Evolutionary conservation across 1,284 basidiomycete genomes (phyloP).

Genomic region (Cerrena zonata): DNA sequence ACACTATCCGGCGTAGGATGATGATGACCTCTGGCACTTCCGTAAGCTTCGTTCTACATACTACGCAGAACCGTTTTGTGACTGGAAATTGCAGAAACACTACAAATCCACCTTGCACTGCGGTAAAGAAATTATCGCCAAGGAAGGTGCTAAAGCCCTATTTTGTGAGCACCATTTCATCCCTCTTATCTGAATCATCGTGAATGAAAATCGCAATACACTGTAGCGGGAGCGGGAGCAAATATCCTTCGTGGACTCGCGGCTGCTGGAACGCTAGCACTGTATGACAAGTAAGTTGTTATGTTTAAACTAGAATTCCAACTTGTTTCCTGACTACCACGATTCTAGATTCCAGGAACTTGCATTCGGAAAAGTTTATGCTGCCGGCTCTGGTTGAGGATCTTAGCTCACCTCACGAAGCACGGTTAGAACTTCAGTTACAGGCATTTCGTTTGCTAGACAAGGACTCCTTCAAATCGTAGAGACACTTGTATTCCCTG

Average conservation of each 20-base stretch:
- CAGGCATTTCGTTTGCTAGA: too few relatives aligned
- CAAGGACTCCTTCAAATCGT: too few relatives aligned
- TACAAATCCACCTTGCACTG: constrained; percentile 59
- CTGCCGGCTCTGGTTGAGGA: constrained; percentile 28
- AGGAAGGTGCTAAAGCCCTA: constrained; percentile 55
- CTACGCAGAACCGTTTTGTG: too few relatives aligned
- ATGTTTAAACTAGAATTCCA: too few relatives aligned
- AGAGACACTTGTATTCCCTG: too few relatives aligned
- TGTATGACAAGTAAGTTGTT: constrained; percentile 66
- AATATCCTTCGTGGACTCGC: constrained; percentile 65
- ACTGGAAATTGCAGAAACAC: constrained; percentile 17
- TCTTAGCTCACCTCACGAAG: too few relatives aligned
- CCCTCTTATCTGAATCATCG: background rate
- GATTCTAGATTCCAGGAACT: constrained; percentile 36
- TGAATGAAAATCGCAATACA: background rate
- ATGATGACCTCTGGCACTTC: constrained; percentile 64
- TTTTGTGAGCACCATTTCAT: constrained; percentile 30
- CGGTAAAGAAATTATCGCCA: constrained; percentile 53
- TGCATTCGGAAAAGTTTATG: constrained; percentile 37
- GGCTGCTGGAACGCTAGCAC: constrained; percentile 64
- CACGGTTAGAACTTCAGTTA: too few relatives aligned
- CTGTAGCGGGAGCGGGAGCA: constrained; percentile 46
- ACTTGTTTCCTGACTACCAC: too few relatives aligned
- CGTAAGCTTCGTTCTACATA: constrained; percentile 8
- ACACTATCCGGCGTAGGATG: constrained; percentile 62